phyloP scores from a whole-genome alignment of 345 rosid genomes.

The Abelmoschus esculentus region DNA sequence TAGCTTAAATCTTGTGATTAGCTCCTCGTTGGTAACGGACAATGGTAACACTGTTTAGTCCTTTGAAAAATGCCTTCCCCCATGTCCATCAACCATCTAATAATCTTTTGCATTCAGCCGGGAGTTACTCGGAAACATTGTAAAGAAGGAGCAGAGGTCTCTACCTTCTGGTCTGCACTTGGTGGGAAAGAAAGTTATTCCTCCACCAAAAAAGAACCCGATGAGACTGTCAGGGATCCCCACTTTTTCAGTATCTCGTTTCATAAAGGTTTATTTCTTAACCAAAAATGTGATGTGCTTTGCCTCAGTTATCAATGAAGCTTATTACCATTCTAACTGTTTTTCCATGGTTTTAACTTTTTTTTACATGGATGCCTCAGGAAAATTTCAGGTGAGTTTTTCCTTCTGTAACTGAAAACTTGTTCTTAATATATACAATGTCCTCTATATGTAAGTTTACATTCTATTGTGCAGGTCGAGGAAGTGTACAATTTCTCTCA shows the following conservation, averaged over 20 bases:
- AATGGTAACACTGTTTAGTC: background rate
- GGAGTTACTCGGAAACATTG: conserved; percentile 77
- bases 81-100: background rate
- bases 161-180: conserved; percentile 90
- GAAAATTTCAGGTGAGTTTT: conserved; percentile 83
- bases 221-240: conserved; percentile 70
- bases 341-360: conserved; percentile 25
- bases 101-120: conserved; percentile 40
- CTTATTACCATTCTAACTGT: conserved; percentile 27
- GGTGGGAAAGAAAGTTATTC: conserved; percentile 91
- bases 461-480: conserved; percentile 55
- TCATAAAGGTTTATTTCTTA: conserved; percentile 47
- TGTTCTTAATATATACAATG: conserved; percentile 3
- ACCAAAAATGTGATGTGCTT: conserved; percentile 4
- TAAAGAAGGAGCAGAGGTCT: conserved; percentile 97
- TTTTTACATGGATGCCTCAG: conserved; percentile 24
- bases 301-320: conserved; percentile 12
- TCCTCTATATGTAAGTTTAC: conserved; percentile 17
- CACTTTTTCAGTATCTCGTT: conserved; percentile 67
- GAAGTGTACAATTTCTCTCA: conserved; percentile 88
- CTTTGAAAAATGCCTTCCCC: background rate
- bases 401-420: conserved; percentile 13
- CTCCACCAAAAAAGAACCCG: conserved; percentile 48
- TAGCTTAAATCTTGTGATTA: background rate
- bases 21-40: background rate